phyloP scores from a whole-genome alignment of 345 rosid genomes.

The Conringia planisiliqua region DNA sequence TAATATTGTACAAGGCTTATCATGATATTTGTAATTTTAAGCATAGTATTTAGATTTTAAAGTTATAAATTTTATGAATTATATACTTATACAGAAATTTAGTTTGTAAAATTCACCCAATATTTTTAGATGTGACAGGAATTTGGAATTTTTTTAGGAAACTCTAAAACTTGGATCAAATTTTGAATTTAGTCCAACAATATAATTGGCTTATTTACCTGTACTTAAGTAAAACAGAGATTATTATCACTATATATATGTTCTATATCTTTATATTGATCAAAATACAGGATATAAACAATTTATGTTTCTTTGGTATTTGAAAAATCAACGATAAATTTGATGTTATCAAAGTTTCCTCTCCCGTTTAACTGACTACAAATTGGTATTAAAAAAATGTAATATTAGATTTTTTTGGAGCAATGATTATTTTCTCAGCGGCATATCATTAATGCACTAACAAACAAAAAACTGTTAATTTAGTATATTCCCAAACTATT shows the following conservation, averaged over 20 bases:
- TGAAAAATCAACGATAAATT: not conserved
- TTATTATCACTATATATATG: not conserved
- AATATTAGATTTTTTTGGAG: too few relatives aligned
- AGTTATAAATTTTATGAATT: not conserved
- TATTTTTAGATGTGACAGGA: not conserved
- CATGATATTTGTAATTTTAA: too few relatives aligned
- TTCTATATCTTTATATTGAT: not conserved
- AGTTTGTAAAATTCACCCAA: not conserved
- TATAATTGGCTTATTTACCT: not conserved
- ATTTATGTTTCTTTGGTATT: not conserved
- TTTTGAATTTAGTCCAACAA: not conserved
- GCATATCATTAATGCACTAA: too few relatives aligned
- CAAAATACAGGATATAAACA: not conserved
- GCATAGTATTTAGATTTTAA: too few relatives aligned
- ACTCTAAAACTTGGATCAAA: not conserved
- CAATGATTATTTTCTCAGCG: too few relatives aligned
- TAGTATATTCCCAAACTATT: too few relatives aligned
- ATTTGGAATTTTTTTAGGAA: not conserved
- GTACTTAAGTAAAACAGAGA: not conserved
- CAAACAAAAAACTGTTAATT: too few relatives aligned
- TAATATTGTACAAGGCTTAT: not conserved
- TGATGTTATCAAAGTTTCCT: not conserved
- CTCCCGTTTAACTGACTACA: not conserved
- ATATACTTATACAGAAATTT: not conserved
- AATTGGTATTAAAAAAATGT: too few relatives aligned